Base-by-base conservation (phyloP, 2,329 filamentous ascomycete species). In the Aspergillus intermedius region DNA sequence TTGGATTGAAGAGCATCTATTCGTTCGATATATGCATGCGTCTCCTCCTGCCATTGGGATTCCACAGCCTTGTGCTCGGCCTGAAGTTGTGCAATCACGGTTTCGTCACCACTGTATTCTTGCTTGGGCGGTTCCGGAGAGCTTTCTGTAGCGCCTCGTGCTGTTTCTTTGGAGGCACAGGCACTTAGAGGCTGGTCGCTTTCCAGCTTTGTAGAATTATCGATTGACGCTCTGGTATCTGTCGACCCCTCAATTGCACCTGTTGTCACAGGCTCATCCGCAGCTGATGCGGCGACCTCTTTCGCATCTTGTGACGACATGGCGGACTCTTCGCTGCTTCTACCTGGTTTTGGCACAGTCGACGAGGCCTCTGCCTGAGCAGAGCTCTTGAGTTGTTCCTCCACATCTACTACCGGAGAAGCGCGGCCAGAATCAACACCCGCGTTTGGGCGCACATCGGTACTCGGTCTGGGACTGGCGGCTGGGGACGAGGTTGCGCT, bases 1-100 rank as follows among this genome's bases (percentile, higher is more conserved):
- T 98, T 97, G 5, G 89, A 83, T 66, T 97, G 88, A 1, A 98
- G 73, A 3, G 91, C 87, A 72, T 98, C 93, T 48, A 96, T 93
- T 32, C 87, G 83, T 69, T 98, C 93, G 5, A 91, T 79, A 54
- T 95, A 88, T 44, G 79, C 79, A 60, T 93, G 83, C 37, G 90
- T 78, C 64, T 97, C 93, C 58, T 93, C 88, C 49, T 91, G 85
- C 55, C 88, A 81, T 53, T 83, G 79, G 30, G 71, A 70, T 50
- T 82, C 73, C 1, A 74, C 74, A 25, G 72, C 68, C 43, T 76
- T 72, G 42, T 80, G 71, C 46, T 77, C 70, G 60, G 75, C 62
- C 60, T 73, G 74, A 52, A 81, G 65, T 40, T 74, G 69, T 5
- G 72, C 62, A 37, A 81, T 68, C 17, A 74, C 70, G 3, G 67